Evolutionary conservation across 2,329 filamentous ascomycete species (phyloP), one percentile per base, ranked within the genome.

Genomic region (Aureobasidium sp.): DNA sequence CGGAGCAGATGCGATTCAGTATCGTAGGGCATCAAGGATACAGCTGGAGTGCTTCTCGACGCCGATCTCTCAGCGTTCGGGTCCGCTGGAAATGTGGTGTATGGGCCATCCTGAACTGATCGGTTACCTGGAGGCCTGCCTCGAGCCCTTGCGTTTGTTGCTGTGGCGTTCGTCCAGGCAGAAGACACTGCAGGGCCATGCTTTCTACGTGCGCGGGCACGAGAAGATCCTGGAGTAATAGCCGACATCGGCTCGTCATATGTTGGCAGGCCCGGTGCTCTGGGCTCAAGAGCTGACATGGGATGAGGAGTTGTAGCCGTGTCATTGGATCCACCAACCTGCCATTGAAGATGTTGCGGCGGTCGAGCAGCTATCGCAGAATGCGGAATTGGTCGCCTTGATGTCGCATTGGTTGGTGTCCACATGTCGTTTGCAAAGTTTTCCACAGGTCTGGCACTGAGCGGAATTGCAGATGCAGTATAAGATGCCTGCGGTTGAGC

Each of bases 101-200:
- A 89, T 0, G 87, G 85, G 0, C 85, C 85, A 65, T 89, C 85
- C 15, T 83, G 79, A 0, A 81, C 79, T n/a, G 80, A 82, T 29
- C 85, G 82, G 67, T 87, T 89, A 61, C 86, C 88, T 0, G 90
- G 90, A 45, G 92, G 92, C 63, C 92, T 81, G 7, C 92, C 91
- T 66, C 91, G 81, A 15, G 88, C 80, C 72, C 92, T 95, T 1
- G 40, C 37, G 29, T 87, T 86, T 5, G 81, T 83, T 1, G 83
- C 79, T 42, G 81, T 78, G 17, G 83, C 83, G 65, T 85, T 85
- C 61, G 88, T 85, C 92, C 92, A 97, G 0, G 92, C 92, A 11
- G 91, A 96, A 0, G 91, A 96, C 0, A 96, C 90, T 7, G 90
- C 91, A 0, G 91, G 89, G 0, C 91, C 91, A 71, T 95, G 89